These are phyloP conservation scores for Pterulicium gracile DNA, from an alignment of 1,284 basidiomycete genomes.

Conservation along the genomic window DNA sequence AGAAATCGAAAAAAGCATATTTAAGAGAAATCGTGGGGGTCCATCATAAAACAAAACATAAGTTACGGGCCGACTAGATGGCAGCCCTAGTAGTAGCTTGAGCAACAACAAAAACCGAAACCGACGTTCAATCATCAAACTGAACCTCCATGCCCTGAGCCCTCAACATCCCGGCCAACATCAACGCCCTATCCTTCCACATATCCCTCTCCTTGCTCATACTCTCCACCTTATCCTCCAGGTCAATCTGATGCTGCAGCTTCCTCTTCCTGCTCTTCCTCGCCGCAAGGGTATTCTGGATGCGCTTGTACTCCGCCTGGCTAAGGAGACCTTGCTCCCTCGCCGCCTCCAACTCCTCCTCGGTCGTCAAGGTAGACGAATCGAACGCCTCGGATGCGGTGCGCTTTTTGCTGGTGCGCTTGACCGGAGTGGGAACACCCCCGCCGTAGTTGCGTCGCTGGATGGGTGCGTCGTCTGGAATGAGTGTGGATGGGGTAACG, in stretches of 20 bases:
- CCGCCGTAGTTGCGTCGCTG: slow-evolving; percentile 1
- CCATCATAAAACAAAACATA: too few relatives aligned
- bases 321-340: not conserved
- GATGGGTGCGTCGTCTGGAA: slow-evolving; percentile 3
- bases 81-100: too few relatives aligned
- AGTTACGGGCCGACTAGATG: too few relatives aligned
- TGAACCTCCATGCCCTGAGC: not conserved
- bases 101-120: too few relatives aligned
- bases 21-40: too few relatives aligned
- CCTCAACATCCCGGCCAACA: not conserved
- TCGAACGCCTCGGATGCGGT: not conserved
- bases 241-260: slow-evolving; percentile 1
- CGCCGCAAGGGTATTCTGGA: slow-evolving; percentile 2
- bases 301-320: slow-evolving; percentile 1
- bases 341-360: not conserved
- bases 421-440: not conserved
- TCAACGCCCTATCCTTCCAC: not conserved
- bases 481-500: slow-evolving; percentile 2
- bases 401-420: not conserved
- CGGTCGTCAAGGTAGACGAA: not conserved
- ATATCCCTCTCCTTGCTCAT: not conserved
- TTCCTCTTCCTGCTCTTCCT: slow-evolving; percentile 2
- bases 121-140: not conserved
- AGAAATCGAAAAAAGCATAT: too few relatives aligned
- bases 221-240: not conserved